Evolutionary conservation across 2,329 filamentous ascomycete species (phyloP).

Genomic region (Dichotomopilus funicola): DNA sequence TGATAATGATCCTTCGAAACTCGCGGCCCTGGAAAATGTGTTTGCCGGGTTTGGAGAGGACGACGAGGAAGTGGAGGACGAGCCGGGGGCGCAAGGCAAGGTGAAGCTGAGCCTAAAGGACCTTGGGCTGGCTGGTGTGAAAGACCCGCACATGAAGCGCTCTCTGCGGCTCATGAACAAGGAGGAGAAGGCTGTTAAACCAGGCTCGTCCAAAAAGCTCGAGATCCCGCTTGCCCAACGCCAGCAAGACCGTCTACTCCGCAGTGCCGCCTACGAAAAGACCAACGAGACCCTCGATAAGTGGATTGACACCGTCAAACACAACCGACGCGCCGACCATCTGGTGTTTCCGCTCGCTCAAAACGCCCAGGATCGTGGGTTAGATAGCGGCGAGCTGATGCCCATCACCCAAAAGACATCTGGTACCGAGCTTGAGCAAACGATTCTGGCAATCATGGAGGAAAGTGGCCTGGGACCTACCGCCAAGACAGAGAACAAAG

Average conservation of each 20-base stretch:
- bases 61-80: constrained; percentile 43
- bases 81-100: constrained; percentile 43
- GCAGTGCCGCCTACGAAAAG: constrained; percentile 77
- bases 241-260: constrained; percentile 79
- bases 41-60: constrained; percentile 64
- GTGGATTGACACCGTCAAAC: constrained; percentile 93
- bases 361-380: constrained; percentile 55
- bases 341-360: constrained; percentile 79
- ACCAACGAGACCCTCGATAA: constrained; percentile 84
- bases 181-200: constrained; percentile 51
- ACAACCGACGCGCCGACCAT: constrained; percentile 86
- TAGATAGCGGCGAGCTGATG: constrained; percentile 56
- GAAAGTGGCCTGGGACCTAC: constrained; percentile 67
- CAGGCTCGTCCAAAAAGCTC: constrained; percentile 61
- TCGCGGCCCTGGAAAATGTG: constrained; percentile 60
- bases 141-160: constrained; percentile 69
- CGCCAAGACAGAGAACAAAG: constrained; percentile 47
- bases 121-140: constrained; percentile 62
- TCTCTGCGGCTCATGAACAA: constrained; percentile 69
- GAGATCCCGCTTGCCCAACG: constrained; percentile 76
- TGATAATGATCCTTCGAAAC: constrained; percentile 43
- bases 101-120: constrained; percentile 70
- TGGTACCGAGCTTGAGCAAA: constrained; percentile 74
- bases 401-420: constrained; percentile 59
- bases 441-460: constrained; percentile 82